Percentiles rank a stretch among this genome's conserved stretches.
Conservation (phyloP, 257 asterid genomes). For the Solanum bulbocastanum region DNA sequence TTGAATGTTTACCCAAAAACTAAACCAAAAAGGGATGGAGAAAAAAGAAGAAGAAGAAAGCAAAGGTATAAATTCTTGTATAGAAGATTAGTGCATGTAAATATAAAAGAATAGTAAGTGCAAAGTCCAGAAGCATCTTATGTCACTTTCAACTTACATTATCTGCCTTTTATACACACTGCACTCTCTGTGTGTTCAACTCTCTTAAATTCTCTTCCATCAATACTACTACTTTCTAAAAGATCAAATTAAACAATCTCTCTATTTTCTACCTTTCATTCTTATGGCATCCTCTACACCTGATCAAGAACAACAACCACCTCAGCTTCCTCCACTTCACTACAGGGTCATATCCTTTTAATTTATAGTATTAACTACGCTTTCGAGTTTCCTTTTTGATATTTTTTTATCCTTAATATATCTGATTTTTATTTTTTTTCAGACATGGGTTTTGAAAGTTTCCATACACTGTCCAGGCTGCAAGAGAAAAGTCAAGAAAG, state of each 20-base stretch:
- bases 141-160: not conserved
- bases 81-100: not conserved
- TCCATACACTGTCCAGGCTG: conserved; percentile 93
- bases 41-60: not conserved
- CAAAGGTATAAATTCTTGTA: not conserved
- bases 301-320: conserved; percentile 31
- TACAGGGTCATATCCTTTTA: conserved; percentile 48
- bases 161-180: not conserved
- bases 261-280: not conserved
- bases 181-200: not conserved
- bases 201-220: not conserved
- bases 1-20: not conserved
- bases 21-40: not conserved
- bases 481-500: conserved; percentile 71
- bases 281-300: conserved; percentile 39
- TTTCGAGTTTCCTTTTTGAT: not conserved
- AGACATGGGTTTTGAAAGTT: conserved; percentile 77
- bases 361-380: not conserved
- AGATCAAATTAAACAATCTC: not conserved
- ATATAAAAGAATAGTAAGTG: not conserved
- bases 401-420: not conserved
- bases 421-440: not conserved
- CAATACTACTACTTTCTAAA: not conserved
- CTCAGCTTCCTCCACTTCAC: conserved; percentile 27
- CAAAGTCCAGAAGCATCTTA: not conserved